Base-by-base conservation (phyloP, 169 alveolate species). In the Eimeria brunetti region DNA sequence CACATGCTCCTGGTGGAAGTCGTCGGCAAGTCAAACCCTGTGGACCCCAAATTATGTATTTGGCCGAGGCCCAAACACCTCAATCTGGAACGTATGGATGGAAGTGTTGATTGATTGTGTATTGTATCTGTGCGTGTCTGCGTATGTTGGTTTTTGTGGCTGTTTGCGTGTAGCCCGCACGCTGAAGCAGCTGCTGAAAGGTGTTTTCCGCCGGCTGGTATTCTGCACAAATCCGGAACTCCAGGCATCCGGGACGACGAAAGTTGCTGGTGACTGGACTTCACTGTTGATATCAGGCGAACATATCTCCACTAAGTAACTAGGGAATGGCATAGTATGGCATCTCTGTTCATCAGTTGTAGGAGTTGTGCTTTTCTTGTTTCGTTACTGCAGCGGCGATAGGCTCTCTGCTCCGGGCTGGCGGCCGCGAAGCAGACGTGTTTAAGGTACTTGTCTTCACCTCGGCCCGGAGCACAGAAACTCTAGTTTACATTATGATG, bases 1-100 rank as follows among this genome's bases (percentile, higher is more conserved):
- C 95, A 91, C 86, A 91, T 91, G 95, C 90, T 91, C 16, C 38
- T 60, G 75, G 91, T 78, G 83, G 95, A 91, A 80, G 67, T 91
- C 38, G 91, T 91, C 44, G 95, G 95, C 58, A 62, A 58, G 94
- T 71, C 84, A 51, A 44, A 16, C 38, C 51, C 80, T 18, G 4
- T 33, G 80, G 33, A 22, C 51, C 80, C 80, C 51, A 69, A 30
- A 64, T 64, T 18, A 64, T 41, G 41, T 27, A 20, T 30, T 11
- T 30, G 80, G 51, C 46, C 33, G 49, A 69, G 51, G n/a, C 27
- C 49, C 27, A 69, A 69, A 51, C 80, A 33, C 51, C 80, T 69
- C 1, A 30, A 69, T 33, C 51, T 69, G 51, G 49, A 69, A 60
- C 64, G 60, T 46, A 27, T 41, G 60, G 41, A 24, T n/a, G 41